Percentiles rank a stretch among this genome's conserved stretches.
These are phyloP conservation scores for Enterospora canceri DNA, from an alignment of 371 early-diverging fungal species.

Conservation along the genomic window DNA sequence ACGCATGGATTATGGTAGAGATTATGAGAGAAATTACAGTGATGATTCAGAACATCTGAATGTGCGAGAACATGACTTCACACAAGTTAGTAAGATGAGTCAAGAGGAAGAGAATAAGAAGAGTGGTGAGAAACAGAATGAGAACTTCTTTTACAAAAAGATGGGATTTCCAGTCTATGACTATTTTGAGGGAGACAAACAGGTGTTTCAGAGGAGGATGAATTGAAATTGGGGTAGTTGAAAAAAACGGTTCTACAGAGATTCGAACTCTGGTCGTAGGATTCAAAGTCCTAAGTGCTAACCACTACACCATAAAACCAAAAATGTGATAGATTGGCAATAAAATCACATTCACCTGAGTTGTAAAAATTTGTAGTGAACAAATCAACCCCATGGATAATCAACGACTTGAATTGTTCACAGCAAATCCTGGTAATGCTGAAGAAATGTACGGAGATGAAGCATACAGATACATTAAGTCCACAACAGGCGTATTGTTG, in stretches of 20 bases:
- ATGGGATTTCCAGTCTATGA: neutral
- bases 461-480: constrained; percentile 62
- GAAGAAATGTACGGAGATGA: constrained; percentile 53
- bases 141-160: neutral
- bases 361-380: neutral
- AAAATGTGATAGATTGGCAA: neutral
- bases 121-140: neutral
- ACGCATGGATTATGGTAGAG: neutral
- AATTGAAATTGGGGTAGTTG: neutral
- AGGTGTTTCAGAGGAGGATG: neutral
- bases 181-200: constrained; percentile 2
- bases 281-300: constrained; percentile 63
- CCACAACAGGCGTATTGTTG: constrained; percentile 84
- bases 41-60: neutral
- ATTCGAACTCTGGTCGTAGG: constrained; percentile 63
- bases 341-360: neutral
- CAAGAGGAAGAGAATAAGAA: neutral
- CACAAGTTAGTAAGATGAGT: neutral
- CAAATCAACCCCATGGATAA: neutral
- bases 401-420: constrained; percentile 4
- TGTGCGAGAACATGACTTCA: neutral
- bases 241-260: constrained; percentile 60
- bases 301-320: constrained; percentile 60
- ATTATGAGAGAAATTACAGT: neutral
- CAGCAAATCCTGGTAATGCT: constrained; percentile 1